A percentile compares a stretch with the other conserved stretches of the same genome.
These are phyloP conservation scores for Pyrenophora seminiperda DNA, from an alignment of 2,329 filamentous ascomycete genomes.

Conservation along the genomic window DNA sequence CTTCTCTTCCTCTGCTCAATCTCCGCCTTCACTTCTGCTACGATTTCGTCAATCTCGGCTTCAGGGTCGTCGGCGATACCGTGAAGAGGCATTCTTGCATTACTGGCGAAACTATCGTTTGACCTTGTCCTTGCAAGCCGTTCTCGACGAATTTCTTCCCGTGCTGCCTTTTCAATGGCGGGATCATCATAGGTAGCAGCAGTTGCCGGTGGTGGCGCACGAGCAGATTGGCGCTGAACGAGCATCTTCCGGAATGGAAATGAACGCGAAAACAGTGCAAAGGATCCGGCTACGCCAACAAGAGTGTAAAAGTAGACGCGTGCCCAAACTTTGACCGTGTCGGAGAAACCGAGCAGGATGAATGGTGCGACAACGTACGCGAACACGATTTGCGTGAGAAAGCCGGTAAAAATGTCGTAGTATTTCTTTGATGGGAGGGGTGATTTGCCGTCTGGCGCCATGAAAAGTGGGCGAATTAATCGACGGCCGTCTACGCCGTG, in stretches of 20 bases:
- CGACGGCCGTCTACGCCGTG: slow-evolving; percentile 75
- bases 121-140: slow-evolving; percentile 58
- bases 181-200: slow-evolving; percentile 30
- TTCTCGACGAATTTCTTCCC: slow-evolving; percentile 44
- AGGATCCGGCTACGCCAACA: slow-evolving; percentile 66
- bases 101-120: slow-evolving; percentile 56
- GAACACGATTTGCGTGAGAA: slow-evolving; percentile 81
- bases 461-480: slow-evolving; percentile 88
- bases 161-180: slow-evolving; percentile 37
- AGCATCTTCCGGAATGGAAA: slow-evolving; percentile 63
- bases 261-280: slow-evolving; percentile 80
- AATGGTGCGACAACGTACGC: slow-evolving; percentile 85
- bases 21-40: slow-evolving; percentile 74
- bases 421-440: slow-evolving; percentile 71
- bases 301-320: slow-evolving; percentile 89
- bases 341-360: slow-evolving; percentile 74
- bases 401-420: slow-evolving; percentile 79
- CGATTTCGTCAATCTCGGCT: slow-evolving; percentile 75
- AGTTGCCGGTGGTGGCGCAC: slow-evolving; percentile 25
- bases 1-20: slow-evolving; percentile 64
- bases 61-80: slow-evolving; percentile 80
- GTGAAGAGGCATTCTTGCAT: slow-evolving; percentile 65
- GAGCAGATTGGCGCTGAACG: slow-evolving; percentile 40
- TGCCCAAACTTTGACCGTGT: slow-evolving; percentile 76
- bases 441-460: slow-evolving; percentile 71